Base-by-base conservation (phyloP, 805 yeast genomes). In the Aciculoconidium aculeatum region DNA sequence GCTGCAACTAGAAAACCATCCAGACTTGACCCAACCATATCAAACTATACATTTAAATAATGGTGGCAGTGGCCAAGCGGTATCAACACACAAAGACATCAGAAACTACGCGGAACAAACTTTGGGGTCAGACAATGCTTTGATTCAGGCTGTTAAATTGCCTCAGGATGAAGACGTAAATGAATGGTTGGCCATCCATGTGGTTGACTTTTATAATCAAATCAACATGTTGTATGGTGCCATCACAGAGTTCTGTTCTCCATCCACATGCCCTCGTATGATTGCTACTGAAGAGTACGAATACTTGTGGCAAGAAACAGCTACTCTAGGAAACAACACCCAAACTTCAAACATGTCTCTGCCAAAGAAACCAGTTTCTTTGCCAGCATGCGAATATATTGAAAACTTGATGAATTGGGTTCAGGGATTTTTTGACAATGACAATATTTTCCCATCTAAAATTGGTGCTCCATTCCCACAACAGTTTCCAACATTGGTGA, bases 111-210 rank as follows among this genome's bases (percentile, higher is more conserved):
- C 96, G 1, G 97, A 90, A 52, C 87, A 94, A 24, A 90, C 98
- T 0, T 65, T 92, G 28, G 98, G 98, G 0, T 81, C 96, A 0
- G 94, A 90, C 19, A 79, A 90, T 17, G 88, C 88, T 2, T 66
- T 92, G 40, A 82, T 83, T 15, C 94, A 86, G 55, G 97, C 97
- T 0, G 97, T 90, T 13, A 82, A 82, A 49, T 65, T 92, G 16
- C 98, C 98, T 11, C 82, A 74, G 43, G 97, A 92, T 37, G 98
- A 90, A 56, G 92, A 85, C 46, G 51, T 77, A 32, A 80, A 81
- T 45, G 98, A 90, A 54, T 90, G 98, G 98, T 59, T 90, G 33
- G 97, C 98, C 0, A 94, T 88, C 8, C 95, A 90, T 53, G 92
- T 90, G n/a, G 96, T 88, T 11, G 97, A 90, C 55, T 92, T 90